Percentiles rank a stretch among this genome's conserved stretches.
Conservation (phyloP, 441 rosid species). For the Euphorbia celastroides region DNA sequence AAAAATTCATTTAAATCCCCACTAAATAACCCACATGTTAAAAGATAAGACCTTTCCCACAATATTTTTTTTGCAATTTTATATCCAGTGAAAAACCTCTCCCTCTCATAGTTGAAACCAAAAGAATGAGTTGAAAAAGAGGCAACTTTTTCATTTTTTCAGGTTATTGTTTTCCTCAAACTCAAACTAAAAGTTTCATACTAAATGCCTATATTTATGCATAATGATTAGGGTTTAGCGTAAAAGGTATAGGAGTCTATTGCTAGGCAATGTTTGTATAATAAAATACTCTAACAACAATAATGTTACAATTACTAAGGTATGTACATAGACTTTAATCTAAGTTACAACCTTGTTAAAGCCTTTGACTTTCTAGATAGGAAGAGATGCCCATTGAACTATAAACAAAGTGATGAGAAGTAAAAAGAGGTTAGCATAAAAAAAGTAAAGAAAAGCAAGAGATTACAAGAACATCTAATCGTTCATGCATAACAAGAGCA, state of each 20-base stretch:
- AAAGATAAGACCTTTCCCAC: constrained; percentile 10
- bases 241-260: not conserved
- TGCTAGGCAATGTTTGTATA: not conserved
- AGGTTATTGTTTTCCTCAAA: not conserved
- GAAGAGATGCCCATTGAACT: too few species aligned
- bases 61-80: constrained; percentile 2
- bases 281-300: too few species aligned
- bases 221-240: not conserved
- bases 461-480: not conserved
- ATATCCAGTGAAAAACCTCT: constrained; percentile 9
- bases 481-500: constrained; percentile 1
- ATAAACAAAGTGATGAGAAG: not conserved
- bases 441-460: not conserved
- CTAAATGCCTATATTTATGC: not conserved
- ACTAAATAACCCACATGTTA: not conserved
- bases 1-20: constrained; percentile 9
- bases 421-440: not conserved
- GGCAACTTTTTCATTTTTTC: not conserved
- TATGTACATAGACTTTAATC: not conserved
- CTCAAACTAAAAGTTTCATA: not conserved
- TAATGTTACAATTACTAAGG: not conserved
- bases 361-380: not conserved
- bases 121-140: not conserved
- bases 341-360: too few species aligned
- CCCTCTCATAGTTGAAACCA: not conserved